phyloP scores from a whole-genome alignment of 495 filamentous ascomycete species.

The Tuber borchii region DNA sequence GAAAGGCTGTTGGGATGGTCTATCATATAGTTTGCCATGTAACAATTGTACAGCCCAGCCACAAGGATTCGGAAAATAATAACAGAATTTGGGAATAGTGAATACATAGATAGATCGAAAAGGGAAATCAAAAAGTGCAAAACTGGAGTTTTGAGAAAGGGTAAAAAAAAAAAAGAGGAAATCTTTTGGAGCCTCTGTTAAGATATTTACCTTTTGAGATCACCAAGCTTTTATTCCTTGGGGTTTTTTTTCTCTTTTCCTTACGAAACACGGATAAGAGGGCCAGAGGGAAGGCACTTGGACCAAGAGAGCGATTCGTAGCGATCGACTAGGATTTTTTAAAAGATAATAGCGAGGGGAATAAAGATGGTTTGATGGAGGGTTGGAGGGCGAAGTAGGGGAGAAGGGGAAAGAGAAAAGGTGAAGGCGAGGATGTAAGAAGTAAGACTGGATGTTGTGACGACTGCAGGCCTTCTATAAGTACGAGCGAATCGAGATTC shows the following conservation, averaged over 20 bases:
- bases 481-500: background rate
- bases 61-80: background rate
- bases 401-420: background rate
- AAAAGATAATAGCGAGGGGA: background rate
- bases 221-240: background rate
- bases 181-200: background rate
- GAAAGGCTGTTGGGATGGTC: background rate
- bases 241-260: background rate
- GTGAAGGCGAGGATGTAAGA: background rate
- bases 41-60: background rate
- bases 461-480: constrained; percentile 1
- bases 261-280: background rate
- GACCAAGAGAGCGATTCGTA: background rate
- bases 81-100: background rate
- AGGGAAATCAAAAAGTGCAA: background rate
- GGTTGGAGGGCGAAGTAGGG: background rate
- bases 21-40: background rate
- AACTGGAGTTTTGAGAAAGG: background rate
- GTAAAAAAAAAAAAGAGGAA: background rate
- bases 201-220: background rate
- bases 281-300: background rate
- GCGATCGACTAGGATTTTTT: background rate
- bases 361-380: background rate
- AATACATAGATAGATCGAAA: background rate
- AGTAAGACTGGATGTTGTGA: background rate